Base-by-base conservation (phyloP, 805 yeast genomes). In the Schwanniomyces vanrijiae region DNA sequence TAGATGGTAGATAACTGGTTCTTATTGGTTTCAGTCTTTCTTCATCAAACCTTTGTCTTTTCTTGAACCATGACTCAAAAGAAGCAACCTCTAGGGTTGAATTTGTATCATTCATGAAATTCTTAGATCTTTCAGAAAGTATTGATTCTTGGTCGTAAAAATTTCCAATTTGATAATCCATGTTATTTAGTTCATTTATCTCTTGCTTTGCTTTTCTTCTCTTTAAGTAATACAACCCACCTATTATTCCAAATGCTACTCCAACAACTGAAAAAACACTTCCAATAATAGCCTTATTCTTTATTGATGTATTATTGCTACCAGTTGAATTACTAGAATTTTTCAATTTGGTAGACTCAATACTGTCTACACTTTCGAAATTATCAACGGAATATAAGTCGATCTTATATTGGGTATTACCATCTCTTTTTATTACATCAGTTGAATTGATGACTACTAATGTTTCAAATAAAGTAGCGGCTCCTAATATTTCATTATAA, bases 11-110 rank as follows among this genome's bases (percentile, higher is more conserved):
- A 47, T 55, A 65, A 42, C 68, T 67, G 42, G 55, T 50, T 29
- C 62, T 51, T 14, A 50, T 39, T 28, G 46, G 42, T 20, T 48
- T 49, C 43, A 47, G 21, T 53, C 55, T 44, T 47, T 56, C 26
- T 22, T 42, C 46, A 47, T 75, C 82, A 50, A 66, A 78, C 46
- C 73, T 73, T 45, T 74, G 75, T 50, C 83, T 60, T 55, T 80
- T 80, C 24, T 71, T 65, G 37, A 73, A 71, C 83, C 83, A 80
- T 19, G 81, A 76, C 48, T 73, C 75, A 20, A 80, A 73, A 4
- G 83, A 78, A 8, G 74, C 62, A 22, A 66, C 76, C 43, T 77
- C 84, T 26, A 73, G 52, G 0, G 77, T 71, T 1, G 73, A 68
- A 26, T 49, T 57, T 2, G 66, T 58, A 45, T 73, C 76, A 48